Conservation (phyloP, 176 grass and related monocot genomes). For the Thinopyrum elongatum region DNA sequence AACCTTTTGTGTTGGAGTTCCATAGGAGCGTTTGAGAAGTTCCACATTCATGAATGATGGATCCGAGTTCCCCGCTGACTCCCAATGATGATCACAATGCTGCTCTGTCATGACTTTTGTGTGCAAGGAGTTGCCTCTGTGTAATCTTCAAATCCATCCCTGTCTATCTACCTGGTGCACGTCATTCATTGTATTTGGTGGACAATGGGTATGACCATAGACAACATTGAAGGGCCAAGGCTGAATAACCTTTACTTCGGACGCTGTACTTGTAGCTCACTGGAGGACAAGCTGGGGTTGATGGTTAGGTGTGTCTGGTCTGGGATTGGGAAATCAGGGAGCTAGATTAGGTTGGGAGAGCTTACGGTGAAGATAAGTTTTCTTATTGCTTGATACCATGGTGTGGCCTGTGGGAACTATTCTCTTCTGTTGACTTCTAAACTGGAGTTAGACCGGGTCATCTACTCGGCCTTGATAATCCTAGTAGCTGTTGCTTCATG, state of each 20-base stretch:
- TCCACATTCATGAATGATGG: too few species aligned
- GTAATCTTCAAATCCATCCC: too few species aligned
- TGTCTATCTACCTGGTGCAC: too few species aligned
- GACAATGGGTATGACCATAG: too few species aligned
- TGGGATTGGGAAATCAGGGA: neutral
- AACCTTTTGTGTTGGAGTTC: too few species aligned
- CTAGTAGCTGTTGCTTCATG: neutral
- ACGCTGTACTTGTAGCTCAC: neutral
- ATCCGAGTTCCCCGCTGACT: too few species aligned
- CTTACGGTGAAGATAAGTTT: neutral
- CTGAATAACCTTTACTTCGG: neutral
- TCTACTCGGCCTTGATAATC: neutral
- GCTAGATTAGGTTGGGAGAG: neutral
- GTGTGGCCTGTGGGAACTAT: neutral
- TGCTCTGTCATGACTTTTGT: too few species aligned
- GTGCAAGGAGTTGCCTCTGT: too few species aligned
- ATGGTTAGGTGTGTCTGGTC: neutral
- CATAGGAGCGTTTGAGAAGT: too few species aligned
- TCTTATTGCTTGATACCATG: neutral
- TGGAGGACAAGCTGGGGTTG: neutral
- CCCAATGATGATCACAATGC: too few species aligned
- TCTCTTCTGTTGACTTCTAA: neutral
- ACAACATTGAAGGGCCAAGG: too few species aligned
- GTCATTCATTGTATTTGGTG: too few species aligned
- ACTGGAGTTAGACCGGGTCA: neutral